A percentile compares a stretch with the other conserved stretches of the same genome.
These are phyloP conservation scores for Luffa aegyptiaca DNA, from an alignment of 306 rosid genomes.

Conservation along the genomic window DNA sequence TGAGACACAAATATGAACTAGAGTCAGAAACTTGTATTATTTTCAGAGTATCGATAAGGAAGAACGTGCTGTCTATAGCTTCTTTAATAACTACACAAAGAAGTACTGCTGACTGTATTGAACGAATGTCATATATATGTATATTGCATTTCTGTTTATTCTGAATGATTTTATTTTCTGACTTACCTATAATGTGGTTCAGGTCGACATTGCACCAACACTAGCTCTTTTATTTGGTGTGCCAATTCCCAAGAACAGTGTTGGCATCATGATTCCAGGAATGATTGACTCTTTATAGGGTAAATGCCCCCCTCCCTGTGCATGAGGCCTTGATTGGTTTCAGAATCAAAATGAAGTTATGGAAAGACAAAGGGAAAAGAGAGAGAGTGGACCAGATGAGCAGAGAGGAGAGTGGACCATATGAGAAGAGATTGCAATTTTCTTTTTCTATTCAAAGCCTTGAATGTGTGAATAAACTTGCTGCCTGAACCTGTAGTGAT, in stretches of 20 bases:
- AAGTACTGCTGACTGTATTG: not conserved
- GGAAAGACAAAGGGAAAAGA: not conserved
- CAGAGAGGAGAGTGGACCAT: not conserved
- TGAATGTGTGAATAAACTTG: not conserved
- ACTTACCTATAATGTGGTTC: slow-evolving; percentile 10
- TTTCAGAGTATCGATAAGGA: not conserved
- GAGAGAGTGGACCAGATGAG: not conserved
- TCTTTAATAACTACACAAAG: not conserved
- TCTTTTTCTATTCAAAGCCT: not conserved
- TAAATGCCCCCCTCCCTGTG: slow-evolving; percentile 20
- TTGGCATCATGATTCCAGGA: slow-evolving; percentile 61
- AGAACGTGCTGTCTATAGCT: not conserved
- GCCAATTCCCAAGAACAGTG: slow-evolving; percentile 88
- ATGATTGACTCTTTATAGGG: slow-evolving; percentile 45
- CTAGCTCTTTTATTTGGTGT: slow-evolving; percentile 78
- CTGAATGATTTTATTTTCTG: not conserved
- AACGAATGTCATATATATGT: not conserved
- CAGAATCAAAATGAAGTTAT: not conserved
- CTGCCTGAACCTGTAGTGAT: not conserved
- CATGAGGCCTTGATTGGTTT: not conserved
- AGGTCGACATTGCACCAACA: slow-evolving; percentile 89
- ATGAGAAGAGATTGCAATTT: not conserved
- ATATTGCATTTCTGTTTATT: not conserved
- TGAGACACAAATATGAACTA: not conserved
- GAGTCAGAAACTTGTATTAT: not conserved